phyloP scores from a whole-genome alignment of 1,139 yeast species.

The Taphrina populina region DNA sequence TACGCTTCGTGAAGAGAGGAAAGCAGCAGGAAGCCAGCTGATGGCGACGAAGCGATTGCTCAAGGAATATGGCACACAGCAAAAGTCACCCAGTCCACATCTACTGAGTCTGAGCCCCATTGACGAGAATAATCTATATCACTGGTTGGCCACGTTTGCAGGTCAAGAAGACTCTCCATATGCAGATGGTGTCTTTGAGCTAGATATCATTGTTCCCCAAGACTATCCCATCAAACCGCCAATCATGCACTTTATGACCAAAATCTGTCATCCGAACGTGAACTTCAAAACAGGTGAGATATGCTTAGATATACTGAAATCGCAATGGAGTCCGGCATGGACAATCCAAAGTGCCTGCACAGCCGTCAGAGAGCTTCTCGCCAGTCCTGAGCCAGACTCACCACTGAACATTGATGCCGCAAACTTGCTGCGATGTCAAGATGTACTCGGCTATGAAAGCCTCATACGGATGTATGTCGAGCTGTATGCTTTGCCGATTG shows the following conservation, averaged over 20 bases:
- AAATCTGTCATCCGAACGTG: constrained; percentile 75
- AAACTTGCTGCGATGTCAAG: constrained; percentile 65
- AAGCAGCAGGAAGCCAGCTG: not conserved
- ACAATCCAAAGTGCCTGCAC: constrained; percentile 65
- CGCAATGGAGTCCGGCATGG: constrained; percentile 86
- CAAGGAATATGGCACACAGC: constrained; percentile 17
- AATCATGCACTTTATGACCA: constrained; percentile 53
- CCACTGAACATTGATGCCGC: constrained; percentile 87
- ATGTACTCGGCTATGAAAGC: constrained; percentile 57
- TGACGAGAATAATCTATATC: constrained; percentile 50
- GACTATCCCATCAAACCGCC: constrained; percentile 76
- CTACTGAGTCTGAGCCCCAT: constrained; percentile 34
- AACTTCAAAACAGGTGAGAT: constrained; percentile 69
- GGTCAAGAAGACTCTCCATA: constrained; percentile 58
- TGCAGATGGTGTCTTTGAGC: constrained; percentile 58
- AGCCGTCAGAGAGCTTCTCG: constrained; percentile 67
- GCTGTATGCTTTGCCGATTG: constrained; percentile 41
- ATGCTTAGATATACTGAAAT: constrained; percentile 73
- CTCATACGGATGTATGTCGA: constrained; percentile 63
- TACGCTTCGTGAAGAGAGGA: no score
- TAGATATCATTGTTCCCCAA: constrained; percentile 54
- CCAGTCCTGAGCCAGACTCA: constrained; percentile 79
- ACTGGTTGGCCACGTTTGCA: constrained; percentile 57
- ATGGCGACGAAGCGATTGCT: constrained; percentile 19
- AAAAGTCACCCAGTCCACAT: constrained; percentile 19